These are phyloP conservation scores for Cylindricascospora bacillispora DNA, from an alignment of 1,139 yeast genomes.

Conservation along the genomic window DNA sequence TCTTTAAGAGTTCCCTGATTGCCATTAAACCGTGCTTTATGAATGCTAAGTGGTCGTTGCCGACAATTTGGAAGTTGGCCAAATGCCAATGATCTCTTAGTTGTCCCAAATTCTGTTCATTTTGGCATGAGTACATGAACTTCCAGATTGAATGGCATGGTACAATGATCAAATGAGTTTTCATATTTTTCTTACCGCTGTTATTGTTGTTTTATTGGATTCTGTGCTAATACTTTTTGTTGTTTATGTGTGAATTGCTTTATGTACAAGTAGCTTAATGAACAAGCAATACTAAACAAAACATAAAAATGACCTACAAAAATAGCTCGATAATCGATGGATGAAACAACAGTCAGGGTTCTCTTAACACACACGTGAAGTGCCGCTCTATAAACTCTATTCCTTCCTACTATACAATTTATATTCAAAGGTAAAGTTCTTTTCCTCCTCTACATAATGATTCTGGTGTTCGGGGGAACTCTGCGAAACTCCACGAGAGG, in stretches of 20 bases:
- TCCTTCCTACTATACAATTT: neutral
- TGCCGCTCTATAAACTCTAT: no score
- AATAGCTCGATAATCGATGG: no score
- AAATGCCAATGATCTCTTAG: constrained; percentile 45
- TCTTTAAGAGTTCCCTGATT: constrained; percentile 24
- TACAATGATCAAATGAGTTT: constrained; percentile 35
- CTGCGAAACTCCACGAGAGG: neutral
- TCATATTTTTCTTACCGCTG: constrained; percentile 2
- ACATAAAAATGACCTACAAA: no score
- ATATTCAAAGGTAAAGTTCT: neutral
- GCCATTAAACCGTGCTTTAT: constrained; percentile 44
- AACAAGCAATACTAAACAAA: no score
- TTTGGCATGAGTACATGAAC: constrained; percentile 8
- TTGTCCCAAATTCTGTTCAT: constrained; percentile 28
- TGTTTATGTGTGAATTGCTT: no score
- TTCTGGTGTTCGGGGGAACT: no score
- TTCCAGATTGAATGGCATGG: constrained; percentile 67
- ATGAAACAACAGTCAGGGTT: no score
- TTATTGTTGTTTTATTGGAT: neutral
- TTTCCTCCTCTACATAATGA: neutral
- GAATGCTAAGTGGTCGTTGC: constrained; percentile 54
- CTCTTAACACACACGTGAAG: no score
- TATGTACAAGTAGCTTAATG: no score
- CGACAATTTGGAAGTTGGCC: constrained; percentile 56
- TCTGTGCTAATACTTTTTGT: no score